A percentile compares a stretch with the other conserved stretches of the same genome.
These are phyloP conservation scores for Starmerella sp. DNA, from an alignment of 805 yeast genomes.

Conservation along the genomic window DNA sequence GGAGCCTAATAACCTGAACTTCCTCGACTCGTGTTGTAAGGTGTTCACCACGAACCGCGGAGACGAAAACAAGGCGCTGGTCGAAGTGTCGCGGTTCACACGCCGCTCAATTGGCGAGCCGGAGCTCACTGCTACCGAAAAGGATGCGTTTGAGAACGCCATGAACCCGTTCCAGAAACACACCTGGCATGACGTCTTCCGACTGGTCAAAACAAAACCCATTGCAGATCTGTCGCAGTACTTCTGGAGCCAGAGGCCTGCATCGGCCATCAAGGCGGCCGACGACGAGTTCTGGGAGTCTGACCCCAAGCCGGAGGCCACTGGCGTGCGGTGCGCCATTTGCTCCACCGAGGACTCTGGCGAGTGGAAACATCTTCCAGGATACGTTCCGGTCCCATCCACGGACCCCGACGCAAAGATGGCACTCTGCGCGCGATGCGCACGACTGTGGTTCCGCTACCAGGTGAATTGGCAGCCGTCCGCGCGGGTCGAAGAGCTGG, in stretches of 20 bases:
- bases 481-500: slow-evolving; percentile 38
- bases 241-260: slow-evolving; percentile 47
- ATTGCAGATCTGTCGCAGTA: slow-evolving; percentile 76
- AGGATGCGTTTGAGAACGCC: slow-evolving; percentile 59
- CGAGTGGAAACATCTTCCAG: slow-evolving; percentile 66
- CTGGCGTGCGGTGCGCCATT: slow-evolving; percentile 43
- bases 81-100: slow-evolving; percentile 38
- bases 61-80: slow-evolving; percentile 40
- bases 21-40: slow-evolving; percentile 60
- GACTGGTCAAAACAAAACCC: slow-evolving; percentile 62
- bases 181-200: slow-evolving; percentile 62
- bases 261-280: not conserved
- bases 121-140: slow-evolving; percentile 52
- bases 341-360: slow-evolving; percentile 47
- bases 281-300: slow-evolving; percentile 28
- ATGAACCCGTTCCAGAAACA: slow-evolving; percentile 56
- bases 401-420: slow-evolving; percentile 33
- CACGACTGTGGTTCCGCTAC: slow-evolving; percentile 81
- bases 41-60: slow-evolving; percentile 43
- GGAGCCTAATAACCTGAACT: slow-evolving; percentile 59
- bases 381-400: slow-evolving; percentile 33
- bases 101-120: slow-evolving; percentile 64
- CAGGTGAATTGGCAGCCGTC: slow-evolving; percentile 84
- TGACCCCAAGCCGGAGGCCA: slow-evolving; percentile 55
- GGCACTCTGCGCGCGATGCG: slow-evolving; percentile 79